Conservation (phyloP, 2,329 filamentous ascomycete genomes). For the Dactylellina cionopaga region DNA sequence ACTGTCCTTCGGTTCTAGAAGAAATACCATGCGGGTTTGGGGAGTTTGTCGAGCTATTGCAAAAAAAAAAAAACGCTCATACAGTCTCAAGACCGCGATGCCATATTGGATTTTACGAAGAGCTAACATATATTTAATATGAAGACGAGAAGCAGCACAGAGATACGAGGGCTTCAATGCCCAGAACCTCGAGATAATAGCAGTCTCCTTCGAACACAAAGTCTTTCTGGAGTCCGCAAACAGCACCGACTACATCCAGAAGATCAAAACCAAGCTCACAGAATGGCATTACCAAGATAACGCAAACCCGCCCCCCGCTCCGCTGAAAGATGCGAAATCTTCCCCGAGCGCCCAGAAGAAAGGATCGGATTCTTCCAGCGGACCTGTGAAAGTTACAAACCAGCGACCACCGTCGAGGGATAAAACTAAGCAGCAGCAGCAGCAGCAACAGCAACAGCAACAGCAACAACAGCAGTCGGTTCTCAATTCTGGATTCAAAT, state of each 20-base stretch:
- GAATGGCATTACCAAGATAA: constrained; percentile 56
- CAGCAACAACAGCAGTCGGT: constrained; percentile 41
- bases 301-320: constrained; percentile 43
- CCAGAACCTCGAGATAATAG: constrained; percentile 56
- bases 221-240: constrained; percentile 55
- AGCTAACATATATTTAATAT: constrained; percentile 11
- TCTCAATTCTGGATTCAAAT: constrained; percentile 43
- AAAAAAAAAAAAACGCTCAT: constrained; percentile 45
- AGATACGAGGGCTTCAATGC: constrained; percentile 56
- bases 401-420: constrained; percentile 49
- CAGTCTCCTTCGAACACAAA: constrained; percentile 56
- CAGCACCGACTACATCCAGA: constrained; percentile 55
- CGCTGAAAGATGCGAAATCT: constrained; percentile 42
- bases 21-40: constrained; percentile 9
- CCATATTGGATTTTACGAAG: not conserved
- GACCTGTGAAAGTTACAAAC: constrained; percentile 43
- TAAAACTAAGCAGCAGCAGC: constrained; percentile 33
- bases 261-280: constrained; percentile 55
- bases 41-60: constrained; percentile 1
- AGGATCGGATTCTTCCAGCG: constrained; percentile 38
- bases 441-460: constrained; percentile 27
- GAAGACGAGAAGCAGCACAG: constrained; percentile 53
- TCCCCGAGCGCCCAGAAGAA: constrained; percentile 35
- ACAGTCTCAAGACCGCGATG: constrained; percentile 16
- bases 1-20: not conserved